A percentile compares a stretch with the other conserved stretches of the same genome.
These are phyloP conservation scores for Colletotrichum sp. DNA, from an alignment of 2,329 filamentous ascomycete species.

Conservation along the genomic window DNA sequence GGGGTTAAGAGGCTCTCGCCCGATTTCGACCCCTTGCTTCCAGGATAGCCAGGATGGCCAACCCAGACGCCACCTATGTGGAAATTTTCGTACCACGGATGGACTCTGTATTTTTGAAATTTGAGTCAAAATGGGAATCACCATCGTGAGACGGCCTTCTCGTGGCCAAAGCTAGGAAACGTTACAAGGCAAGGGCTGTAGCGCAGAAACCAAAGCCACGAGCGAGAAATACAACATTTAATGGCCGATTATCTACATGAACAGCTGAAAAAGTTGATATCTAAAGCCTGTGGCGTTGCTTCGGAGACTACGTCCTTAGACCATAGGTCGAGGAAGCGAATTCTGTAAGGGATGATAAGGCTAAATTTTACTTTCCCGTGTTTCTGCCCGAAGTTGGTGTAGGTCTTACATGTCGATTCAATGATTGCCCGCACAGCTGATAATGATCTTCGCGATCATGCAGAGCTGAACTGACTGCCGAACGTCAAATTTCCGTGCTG, in stretches of 20 bases:
- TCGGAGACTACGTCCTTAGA: not conserved
- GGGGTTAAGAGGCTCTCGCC: not conserved
- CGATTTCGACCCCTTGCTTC: not conserved
- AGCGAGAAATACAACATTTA: fast-evolving
- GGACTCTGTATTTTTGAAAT: fast-evolving
- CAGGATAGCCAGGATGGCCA: not conserved
- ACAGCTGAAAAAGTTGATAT: fast-evolving
- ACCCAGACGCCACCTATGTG: not conserved
- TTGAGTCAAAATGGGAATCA: not conserved
- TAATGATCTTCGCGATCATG: not conserved
- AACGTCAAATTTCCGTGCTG: not conserved
- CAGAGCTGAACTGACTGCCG: not conserved
- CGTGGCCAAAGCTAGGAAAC: not conserved
- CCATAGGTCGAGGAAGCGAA: not conserved
- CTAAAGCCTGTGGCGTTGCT: not conserved
- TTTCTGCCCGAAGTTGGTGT: not conserved
- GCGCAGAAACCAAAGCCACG: not conserved
- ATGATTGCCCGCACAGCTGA: not conserved
- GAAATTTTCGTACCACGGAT: not conserved
- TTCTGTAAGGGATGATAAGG: not conserved
- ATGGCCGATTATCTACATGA: not conserved
- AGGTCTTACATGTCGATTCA: not conserved
- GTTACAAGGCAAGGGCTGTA: not conserved
- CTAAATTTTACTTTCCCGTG: not conserved
- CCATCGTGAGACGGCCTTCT: not conserved